Evolutionary conservation across 148 eudicot genomes (phyloP).

Genomic region (Suaeda aralocaspica): DNA sequence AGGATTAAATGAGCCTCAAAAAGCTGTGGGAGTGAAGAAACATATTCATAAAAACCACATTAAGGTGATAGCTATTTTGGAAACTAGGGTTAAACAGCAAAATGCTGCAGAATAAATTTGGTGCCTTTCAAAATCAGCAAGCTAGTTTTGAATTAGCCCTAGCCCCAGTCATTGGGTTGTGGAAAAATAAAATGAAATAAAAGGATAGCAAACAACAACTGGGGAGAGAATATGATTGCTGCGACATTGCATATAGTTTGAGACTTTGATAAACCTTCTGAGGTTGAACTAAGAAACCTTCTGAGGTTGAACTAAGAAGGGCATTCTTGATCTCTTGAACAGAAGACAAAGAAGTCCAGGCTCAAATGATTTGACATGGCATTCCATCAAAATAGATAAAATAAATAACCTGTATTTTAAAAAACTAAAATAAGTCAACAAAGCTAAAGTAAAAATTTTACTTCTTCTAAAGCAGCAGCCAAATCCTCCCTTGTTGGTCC

Average conservation of each 20-base stretch:
- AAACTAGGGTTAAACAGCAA: too few relatives aligned
- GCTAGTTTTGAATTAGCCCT: too few relatives aligned
- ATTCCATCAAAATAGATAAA: background rate
- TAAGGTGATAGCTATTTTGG: too few relatives aligned
- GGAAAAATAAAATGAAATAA: too few relatives aligned
- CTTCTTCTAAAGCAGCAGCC: slow-evolving; percentile 80
- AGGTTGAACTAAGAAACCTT: too few relatives aligned
- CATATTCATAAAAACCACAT: too few relatives aligned
- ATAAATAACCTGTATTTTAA: background rate
- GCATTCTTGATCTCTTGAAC: background rate
- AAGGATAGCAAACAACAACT: background rate
- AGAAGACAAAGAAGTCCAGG: background rate
- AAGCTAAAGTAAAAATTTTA: slow-evolving; percentile 23
- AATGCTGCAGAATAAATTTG: too few relatives aligned
- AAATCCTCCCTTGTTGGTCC: slow-evolving; percentile 87
- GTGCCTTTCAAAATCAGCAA: too few relatives aligned
- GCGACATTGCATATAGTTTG: background rate
- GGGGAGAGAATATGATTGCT: background rate
- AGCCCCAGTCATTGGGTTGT: too few relatives aligned
- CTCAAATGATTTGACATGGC: background rate
- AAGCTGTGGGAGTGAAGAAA: too few relatives aligned
- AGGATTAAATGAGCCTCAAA: too few relatives aligned
- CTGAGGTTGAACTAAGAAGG: background rate
- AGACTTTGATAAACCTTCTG: too few relatives aligned
- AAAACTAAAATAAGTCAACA: background rate